Evolutionary conservation across 495 filamentous ascomycete genomes (phyloP).

Genomic region (Hyaloscypha finlandica): DNA sequence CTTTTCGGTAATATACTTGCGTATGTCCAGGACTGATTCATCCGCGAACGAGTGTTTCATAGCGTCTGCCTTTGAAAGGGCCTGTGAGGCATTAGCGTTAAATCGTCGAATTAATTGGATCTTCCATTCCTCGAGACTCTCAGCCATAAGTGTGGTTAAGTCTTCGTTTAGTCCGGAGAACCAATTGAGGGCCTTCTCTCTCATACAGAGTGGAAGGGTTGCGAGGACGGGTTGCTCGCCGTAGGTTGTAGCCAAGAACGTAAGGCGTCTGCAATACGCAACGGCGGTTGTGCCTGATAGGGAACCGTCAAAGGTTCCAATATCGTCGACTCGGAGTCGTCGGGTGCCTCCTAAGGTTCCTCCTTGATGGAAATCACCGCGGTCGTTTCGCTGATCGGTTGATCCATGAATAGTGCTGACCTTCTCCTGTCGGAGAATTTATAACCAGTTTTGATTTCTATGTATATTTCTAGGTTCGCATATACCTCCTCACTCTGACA

Average conservation of each 20-base stretch:
- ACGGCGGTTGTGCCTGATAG: neutral
- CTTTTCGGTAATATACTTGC: neutral
- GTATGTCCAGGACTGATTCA: neutral
- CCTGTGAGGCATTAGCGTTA: neutral
- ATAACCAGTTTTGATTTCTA: too few relatives aligned
- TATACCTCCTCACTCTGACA: too few relatives aligned
- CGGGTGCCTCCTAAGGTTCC: too few relatives aligned
- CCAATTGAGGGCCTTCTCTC: neutral
- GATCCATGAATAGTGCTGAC: too few relatives aligned
- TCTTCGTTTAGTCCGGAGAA: neutral
- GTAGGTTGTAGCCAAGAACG: neutral
- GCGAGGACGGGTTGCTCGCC: neutral
- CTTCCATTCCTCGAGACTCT: neutral
- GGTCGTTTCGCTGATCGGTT: too few relatives aligned
- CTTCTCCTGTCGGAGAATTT: too few relatives aligned
- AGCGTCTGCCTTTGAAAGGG: neutral
- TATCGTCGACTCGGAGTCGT: too few relatives aligned
- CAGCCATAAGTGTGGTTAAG: neutral
- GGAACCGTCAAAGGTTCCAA: too few relatives aligned
- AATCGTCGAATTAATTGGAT: neutral
- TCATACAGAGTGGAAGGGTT: neutral
- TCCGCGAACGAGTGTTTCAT: constrained; percentile 3
- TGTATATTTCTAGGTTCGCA: too few relatives aligned
- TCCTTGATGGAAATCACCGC: too few relatives aligned
- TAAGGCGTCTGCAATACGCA: neutral